Conservation (phyloP, 257 asterid genomes). For the Pogostemon cablin region DNA sequence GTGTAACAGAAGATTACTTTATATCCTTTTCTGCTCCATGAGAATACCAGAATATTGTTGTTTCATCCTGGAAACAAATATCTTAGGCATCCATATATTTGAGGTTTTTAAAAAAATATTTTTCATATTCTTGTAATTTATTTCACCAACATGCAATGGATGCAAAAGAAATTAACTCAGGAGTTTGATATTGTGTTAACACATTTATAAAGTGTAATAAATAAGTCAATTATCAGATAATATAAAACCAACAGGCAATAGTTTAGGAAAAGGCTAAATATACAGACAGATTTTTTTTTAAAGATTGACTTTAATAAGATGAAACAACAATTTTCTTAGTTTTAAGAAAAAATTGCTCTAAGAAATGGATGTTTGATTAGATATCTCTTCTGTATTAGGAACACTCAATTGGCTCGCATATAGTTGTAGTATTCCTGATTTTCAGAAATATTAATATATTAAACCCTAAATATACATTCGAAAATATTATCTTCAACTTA, state of each 20-base stretch:
- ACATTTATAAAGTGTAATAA: neutral
- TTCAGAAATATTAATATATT: constrained; percentile 10
- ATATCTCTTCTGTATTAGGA: constrained; percentile 5
- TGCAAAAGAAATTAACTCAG: neutral
- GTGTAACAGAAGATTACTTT: constrained; percentile 71
- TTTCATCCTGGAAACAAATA: constrained; percentile 70
- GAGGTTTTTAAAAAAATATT: neutral
- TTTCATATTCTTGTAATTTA: neutral
- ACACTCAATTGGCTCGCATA: neutral
- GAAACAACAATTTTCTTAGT: neutral
- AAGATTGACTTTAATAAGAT: neutral
- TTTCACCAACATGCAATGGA: constrained; percentile 1
- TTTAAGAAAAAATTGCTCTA: neutral
- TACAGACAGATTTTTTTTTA: neutral
- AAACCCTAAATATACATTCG: neutral
- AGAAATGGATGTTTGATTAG: neutral
- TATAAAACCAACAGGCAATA: constrained; percentile 10
- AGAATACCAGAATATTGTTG: constrained; percentile 80
- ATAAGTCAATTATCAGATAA: neutral
- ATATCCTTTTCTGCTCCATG: constrained; percentile 78
- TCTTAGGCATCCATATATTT: constrained; percentile 1
- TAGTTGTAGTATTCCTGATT: neutral
- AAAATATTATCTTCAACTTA: neutral
- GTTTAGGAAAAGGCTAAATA: neutral
- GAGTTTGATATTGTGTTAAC: neutral